Conservation (phyloP, 805 yeast species). For the Ogataea pilisensis region DNA sequence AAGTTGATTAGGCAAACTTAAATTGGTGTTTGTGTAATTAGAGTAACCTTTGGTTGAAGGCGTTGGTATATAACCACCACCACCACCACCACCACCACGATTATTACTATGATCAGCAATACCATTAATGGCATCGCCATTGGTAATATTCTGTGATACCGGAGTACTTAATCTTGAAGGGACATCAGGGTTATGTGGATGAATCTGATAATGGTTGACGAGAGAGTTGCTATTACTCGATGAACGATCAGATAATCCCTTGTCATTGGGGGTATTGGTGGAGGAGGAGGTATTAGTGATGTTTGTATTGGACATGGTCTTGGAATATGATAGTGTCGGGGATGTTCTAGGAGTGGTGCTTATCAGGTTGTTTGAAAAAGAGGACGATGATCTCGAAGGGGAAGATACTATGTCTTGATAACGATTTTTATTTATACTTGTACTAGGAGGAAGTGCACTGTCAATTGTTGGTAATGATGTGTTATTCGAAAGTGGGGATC, state of each 20-base stretch:
- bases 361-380: no score
- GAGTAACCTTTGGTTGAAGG: not conserved
- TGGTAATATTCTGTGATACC: no score
- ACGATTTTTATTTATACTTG: no score
- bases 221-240: not conserved
- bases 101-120: no score
- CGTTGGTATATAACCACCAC: not conserved
- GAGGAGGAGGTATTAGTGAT: not conserved
- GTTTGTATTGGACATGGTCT: not conserved
- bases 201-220: conserved; percentile 1
- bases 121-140: no score
- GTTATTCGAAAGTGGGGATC: not conserved
- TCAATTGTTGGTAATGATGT: not conserved
- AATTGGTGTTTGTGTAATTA: not conserved
- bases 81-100: no score
- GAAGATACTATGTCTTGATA: no score
- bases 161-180: conserved; percentile 18
- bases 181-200: conserved; percentile 1
- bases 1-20: not conserved
- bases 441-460: not conserved
- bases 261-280: not conserved
- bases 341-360: not conserved
- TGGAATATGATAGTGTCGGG: not conserved
- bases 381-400: not conserved
- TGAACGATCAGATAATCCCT: not conserved